Conservation (phyloP, 1,284 basidiomycete genomes). For the Trichosporon inkin region DNA sequence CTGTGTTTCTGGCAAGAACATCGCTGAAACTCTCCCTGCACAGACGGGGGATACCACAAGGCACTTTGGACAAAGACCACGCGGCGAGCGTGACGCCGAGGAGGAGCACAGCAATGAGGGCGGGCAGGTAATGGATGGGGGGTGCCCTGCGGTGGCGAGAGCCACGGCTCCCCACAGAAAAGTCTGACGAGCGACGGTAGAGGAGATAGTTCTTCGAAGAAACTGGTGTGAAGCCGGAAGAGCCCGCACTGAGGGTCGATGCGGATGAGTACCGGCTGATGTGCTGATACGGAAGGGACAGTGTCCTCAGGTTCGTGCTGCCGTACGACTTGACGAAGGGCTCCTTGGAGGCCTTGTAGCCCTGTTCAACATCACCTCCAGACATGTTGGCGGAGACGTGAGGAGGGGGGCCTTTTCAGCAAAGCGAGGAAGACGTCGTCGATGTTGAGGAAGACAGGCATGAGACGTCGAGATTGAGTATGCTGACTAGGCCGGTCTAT, state of each 20-base stretch:
- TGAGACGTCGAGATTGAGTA: neutral
- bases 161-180: neutral
- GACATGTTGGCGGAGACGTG: neutral
- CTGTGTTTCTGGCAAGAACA: constrained; percentile 24
- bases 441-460: neutral
- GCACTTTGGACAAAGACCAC: neutral
- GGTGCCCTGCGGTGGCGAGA: neutral
- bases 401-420: neutral
- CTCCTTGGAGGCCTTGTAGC: neutral
- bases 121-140: neutral
- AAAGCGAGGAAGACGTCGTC: neutral
- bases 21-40: neutral
- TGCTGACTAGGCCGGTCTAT: neutral
- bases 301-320: neutral
- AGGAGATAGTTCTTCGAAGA: neutral
- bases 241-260: neutral
- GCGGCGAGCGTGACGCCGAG: neutral
- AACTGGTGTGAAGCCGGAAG: neutral
- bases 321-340: neutral
- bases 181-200: neutral
- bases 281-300: neutral
- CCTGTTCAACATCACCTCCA: neutral
- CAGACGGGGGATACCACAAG: neutral
- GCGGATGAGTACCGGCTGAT: neutral
- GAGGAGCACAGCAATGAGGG: neutral